A percentile compares a stretch with the other conserved stretches of the same genome.
These are phyloP conservation scores for Rhypophila decipiens DNA, from an alignment of 495 filamentous ascomycete genomes.

Conservation along the genomic window DNA sequence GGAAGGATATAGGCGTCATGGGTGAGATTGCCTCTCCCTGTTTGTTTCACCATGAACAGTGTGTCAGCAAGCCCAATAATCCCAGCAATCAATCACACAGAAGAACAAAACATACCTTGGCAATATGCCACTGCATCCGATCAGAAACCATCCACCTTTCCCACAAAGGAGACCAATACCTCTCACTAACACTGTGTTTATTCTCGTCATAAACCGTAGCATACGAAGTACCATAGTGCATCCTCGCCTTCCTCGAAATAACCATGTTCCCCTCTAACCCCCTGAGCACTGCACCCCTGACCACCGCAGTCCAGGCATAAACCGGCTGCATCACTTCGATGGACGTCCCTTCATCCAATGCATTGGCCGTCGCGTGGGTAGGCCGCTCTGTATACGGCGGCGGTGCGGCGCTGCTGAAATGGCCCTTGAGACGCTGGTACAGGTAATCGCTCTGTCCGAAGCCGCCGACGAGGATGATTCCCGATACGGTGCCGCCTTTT, in stretches of 20 bases:
- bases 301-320: constrained; percentile 73
- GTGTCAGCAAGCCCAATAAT: too few relatives aligned
- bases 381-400: constrained; percentile 62
- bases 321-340: constrained; percentile 73
- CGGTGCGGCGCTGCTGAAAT: constrained; percentile 58
- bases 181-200: constrained; percentile 58
- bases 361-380: constrained; percentile 42
- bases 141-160: constrained; percentile 76
- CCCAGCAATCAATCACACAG: too few relatives aligned
- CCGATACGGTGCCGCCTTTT: constrained; percentile 58
- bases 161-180: constrained; percentile 72
- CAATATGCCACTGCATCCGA: constrained; percentile 76
- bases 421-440: constrained; percentile 56
- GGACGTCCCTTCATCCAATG: constrained; percentile 32
- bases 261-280: constrained; percentile 69
- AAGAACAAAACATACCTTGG: constrained; percentile 47
- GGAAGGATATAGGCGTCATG: constrained; percentile 60
- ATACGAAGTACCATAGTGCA: constrained; percentile 74
- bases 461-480: constrained; percentile 63
- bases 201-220: constrained; percentile 67
- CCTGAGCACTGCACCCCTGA: constrained; percentile 58
- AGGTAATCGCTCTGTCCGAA: constrained; percentile 65
- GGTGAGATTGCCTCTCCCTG: constrained; percentile 66
- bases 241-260: constrained; percentile 56
- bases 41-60: constrained; percentile 24